These are phyloP conservation scores for Marasmius tenuissimus DNA, from an alignment of 1,284 basidiomycete genomes.

Conservation along the genomic window DNA sequence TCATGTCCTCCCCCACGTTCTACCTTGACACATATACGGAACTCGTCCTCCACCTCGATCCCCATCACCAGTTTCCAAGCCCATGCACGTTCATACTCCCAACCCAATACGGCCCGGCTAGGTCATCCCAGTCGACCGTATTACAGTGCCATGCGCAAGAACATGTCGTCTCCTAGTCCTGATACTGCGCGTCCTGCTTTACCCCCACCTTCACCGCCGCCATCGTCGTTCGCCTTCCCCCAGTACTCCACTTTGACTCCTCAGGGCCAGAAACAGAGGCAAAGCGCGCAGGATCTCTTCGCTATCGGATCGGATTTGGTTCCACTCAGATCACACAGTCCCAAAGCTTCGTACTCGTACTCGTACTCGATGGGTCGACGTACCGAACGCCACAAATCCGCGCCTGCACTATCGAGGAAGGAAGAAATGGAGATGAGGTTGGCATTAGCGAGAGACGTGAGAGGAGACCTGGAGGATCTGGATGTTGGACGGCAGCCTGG, in stretches of 20 bases:
- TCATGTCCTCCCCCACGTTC: background rate
- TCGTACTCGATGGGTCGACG: background rate
- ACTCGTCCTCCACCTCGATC: background rate
- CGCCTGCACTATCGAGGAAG: background rate
- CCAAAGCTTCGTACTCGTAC: background rate
- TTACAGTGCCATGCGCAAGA: background rate
- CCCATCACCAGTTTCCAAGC: conserved; percentile 1
- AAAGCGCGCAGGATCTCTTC: background rate
- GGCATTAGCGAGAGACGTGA: background rate
- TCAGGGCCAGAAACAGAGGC: background rate
- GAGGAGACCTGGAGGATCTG: background rate
- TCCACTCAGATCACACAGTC: background rate
- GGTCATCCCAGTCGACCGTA: conserved; percentile 1
- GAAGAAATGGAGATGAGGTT: background rate
- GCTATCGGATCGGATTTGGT: background rate
- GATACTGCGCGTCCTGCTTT: background rate
- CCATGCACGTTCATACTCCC: background rate
- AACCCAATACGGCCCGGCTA: background rate
- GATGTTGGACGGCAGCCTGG: background rate
- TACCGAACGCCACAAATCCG: background rate
- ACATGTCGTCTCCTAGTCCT: conserved; percentile 1
- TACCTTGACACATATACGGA: background rate
- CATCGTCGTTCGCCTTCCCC: background rate
- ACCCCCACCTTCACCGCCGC: background rate
- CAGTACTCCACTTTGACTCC: background rate